Evolutionary conservation across 768 basidiomycete genomes (phyloP).

Genomic region (Boletus pseudo-olivaceus): DNA sequence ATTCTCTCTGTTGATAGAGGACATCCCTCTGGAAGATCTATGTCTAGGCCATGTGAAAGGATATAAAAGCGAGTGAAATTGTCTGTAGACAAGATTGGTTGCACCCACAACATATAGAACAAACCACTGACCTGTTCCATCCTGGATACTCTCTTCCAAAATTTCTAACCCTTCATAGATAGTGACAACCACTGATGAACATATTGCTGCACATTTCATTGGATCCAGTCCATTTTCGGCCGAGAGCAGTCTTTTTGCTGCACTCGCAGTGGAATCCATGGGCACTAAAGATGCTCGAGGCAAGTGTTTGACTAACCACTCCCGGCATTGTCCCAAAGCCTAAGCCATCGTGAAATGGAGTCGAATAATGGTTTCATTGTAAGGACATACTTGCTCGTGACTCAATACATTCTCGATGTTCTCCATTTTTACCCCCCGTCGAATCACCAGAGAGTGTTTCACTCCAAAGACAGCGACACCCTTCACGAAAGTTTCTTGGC

Average conservation of each 20-base stretch:
- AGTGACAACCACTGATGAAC: slow-evolving; percentile 59
- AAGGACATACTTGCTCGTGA: slow-evolving; percentile 66
- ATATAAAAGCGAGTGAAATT: slow-evolving; percentile 73
- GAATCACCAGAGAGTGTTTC: slow-evolving; percentile 67
- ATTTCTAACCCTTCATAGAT: slow-evolving; percentile 63
- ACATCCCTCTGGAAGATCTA: slow-evolving; percentile 26
- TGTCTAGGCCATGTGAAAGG: slow-evolving; percentile 38
- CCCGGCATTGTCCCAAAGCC: slow-evolving; percentile 79
- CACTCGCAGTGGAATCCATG: slow-evolving; percentile 70
- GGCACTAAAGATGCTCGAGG: slow-evolving; percentile 51
- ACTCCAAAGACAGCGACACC: slow-evolving; percentile 60
- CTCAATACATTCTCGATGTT: slow-evolving; percentile 63
- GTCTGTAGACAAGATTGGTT: slow-evolving; percentile 33
- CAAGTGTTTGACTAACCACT: slow-evolving; percentile 52
- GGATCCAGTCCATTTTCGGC: slow-evolving; percentile 37
- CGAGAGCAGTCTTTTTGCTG: slow-evolving; percentile 46
- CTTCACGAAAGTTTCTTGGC: slow-evolving; percentile 47
- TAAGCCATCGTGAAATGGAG: slow-evolving; percentile 25
- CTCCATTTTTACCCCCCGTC: slow-evolving; percentile 49
- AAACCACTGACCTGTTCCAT: slow-evolving; percentile 31
- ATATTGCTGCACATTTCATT: slow-evolving; percentile 64
- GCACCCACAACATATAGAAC: background rate
- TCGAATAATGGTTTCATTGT: background rate
- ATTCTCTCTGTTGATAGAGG: slow-evolving; percentile 20
- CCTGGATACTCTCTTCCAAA: slow-evolving; percentile 61